Evolutionary conservation across 257 asterid genomes (phyloP).

Genomic region (Nicotiana knightiana): DNA sequence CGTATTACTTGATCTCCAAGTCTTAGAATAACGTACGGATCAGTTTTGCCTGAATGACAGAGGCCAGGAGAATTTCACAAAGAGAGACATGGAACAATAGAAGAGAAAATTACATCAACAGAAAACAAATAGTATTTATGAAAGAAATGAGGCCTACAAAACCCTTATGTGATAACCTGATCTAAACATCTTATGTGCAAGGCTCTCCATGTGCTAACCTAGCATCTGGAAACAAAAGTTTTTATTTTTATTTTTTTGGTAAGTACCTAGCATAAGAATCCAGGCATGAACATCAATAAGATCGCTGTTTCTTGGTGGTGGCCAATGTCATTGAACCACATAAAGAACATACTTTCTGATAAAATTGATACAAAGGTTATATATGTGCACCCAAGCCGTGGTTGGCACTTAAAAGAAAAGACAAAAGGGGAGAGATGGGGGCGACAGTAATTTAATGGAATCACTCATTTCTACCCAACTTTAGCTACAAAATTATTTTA

Average conservation of each 20-base stretch:
- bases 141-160: no score
- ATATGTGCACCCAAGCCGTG: background rate
- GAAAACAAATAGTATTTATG: background rate
- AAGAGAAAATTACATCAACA: background rate
- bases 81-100: background rate
- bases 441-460: background rate
- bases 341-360: background rate
- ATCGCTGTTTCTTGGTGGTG: background rate
- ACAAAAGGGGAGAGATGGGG: background rate
- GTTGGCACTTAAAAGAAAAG: background rate
- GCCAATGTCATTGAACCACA: background rate
- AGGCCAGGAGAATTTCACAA: constrained; percentile 1
- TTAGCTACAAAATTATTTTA: background rate
- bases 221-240: background rate
- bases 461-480: background rate
- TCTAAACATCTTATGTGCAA: background rate
- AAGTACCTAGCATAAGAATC: background rate
- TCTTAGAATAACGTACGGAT: constrained; percentile 75
- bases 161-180: background rate
- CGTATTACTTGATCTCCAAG: constrained; percentile 92
- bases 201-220: background rate
- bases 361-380: background rate
- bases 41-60: constrained; percentile 76
- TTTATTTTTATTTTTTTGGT: background rate
- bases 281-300: background rate